Percentiles rank a stretch among this genome's conserved stretches.
Conservation (phyloP, 768 basidiomycete genomes). For the Pisolithus microcarpus region DNA sequence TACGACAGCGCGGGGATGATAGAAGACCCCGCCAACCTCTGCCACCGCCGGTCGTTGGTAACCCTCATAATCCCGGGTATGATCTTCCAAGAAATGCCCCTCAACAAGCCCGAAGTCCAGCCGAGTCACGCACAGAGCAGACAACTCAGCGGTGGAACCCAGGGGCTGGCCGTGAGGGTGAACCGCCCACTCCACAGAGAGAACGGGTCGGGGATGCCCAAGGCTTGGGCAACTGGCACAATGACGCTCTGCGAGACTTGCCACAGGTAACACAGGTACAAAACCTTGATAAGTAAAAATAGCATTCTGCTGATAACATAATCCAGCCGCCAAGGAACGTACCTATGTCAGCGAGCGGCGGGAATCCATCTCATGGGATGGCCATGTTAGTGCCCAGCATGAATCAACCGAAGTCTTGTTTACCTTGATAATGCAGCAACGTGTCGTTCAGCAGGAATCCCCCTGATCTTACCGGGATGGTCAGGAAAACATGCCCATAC, state of each 20-base stretch:
- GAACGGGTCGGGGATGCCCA: background rate
- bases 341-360: no score
- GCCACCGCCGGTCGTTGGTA: no score
- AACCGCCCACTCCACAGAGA: background rate
- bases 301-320: background rate
- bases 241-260: background rate
- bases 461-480: background rate
- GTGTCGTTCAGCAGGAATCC: background rate
- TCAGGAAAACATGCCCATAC: background rate
- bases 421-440: background rate
- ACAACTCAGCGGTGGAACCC: no score
- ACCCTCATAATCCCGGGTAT: no score
- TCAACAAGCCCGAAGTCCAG: no score
- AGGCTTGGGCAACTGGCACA: background rate
- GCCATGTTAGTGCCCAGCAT: background rate
- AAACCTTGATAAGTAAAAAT: background rate
- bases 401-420: background rate
- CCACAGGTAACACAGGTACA: background rate
- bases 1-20: no score
- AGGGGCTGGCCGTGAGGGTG: background rate
- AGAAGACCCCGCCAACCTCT: no score
- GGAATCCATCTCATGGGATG: no score
- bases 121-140: no score
- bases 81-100: no score
- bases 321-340: background rate